These are phyloP conservation scores for Anastatica hierochuntica DNA, from an alignment of 345 rosid genomes.

Conservation along the genomic window DNA sequence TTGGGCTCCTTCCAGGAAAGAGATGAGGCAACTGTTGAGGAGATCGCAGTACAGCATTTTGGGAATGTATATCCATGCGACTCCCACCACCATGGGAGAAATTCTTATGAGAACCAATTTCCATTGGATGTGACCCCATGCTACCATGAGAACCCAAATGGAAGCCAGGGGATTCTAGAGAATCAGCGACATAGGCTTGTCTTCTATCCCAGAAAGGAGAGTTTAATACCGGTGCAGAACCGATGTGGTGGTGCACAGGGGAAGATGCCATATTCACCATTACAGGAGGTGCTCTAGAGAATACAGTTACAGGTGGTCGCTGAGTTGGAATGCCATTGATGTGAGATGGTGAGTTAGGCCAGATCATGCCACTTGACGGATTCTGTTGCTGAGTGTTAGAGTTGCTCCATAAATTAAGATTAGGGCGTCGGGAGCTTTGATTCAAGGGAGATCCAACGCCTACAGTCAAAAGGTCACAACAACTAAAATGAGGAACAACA, in stretches of 20 bases:
- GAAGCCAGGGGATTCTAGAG: slow-evolving; percentile 64
- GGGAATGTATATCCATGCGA: too few relatives aligned
- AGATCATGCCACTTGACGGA: slow-evolving; percentile 51
- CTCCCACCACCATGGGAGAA: slow-evolving; percentile 45
- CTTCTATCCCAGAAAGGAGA: slow-evolving; percentile 76
- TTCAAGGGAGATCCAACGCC: slow-evolving; percentile 44
- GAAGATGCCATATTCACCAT: slow-evolving; percentile 51
- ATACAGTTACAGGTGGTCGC: slow-evolving; percentile 51
- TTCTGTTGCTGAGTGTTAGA: slow-evolving; percentile 54
- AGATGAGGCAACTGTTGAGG: slow-evolving; percentile 65
- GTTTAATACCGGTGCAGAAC: slow-evolving; percentile 76
- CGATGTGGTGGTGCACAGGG: slow-evolving; percentile 64
- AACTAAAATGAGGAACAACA: background rate
- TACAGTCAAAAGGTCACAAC: slow-evolving; percentile 17
- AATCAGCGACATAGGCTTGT: slow-evolving; percentile 57
- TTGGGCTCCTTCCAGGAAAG: slow-evolving; percentile 57
- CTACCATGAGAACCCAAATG: slow-evolving; percentile 64
- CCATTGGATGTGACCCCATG: too few relatives aligned
- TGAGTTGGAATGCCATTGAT: slow-evolving; percentile 48
- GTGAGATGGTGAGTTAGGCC: slow-evolving; percentile 82
- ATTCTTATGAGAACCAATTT: too few relatives aligned
- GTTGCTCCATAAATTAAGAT: slow-evolving; percentile 53
- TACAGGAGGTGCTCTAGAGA: slow-evolving; percentile 56
- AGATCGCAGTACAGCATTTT: slow-evolving; percentile 55
- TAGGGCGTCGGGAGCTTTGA: slow-evolving; percentile 57